Evolutionary conservation across 2,329 filamentous ascomycete genomes (phyloP).

Genomic region (Amphichorda felina): DNA sequence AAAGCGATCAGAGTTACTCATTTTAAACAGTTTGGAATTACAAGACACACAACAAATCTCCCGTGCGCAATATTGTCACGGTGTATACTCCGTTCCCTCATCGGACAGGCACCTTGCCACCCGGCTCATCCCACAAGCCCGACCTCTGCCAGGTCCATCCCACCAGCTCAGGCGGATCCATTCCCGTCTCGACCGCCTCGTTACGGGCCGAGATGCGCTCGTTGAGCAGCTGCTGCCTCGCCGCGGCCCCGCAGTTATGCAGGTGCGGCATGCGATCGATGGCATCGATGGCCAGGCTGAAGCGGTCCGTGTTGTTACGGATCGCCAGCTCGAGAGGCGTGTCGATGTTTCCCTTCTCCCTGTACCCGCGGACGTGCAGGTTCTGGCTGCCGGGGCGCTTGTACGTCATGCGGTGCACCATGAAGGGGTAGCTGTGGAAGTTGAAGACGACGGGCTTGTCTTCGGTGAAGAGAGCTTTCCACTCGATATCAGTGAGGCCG

Average conservation of each 20-base stretch:
- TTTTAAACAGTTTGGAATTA: too few relatives aligned
- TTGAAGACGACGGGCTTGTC: constrained; percentile 69
- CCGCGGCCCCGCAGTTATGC: constrained; percentile 49
- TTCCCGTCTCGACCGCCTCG: constrained; percentile 56
- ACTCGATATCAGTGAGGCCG: constrained; percentile 55
- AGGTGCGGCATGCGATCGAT: constrained; percentile 55
- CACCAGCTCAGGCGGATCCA: constrained; percentile 55
- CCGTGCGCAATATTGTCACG: not conserved
- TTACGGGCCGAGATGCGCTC: constrained; percentile 51
- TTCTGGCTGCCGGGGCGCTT: constrained; percentile 57
- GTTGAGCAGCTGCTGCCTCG: constrained; percentile 52
- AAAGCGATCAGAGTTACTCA: too few relatives aligned
- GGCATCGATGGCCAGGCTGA: constrained; percentile 64
- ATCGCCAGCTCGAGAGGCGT: constrained; percentile 70
- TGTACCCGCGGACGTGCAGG: constrained; percentile 67
- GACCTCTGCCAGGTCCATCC: constrained; percentile 53
- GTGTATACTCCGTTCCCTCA: not conserved
- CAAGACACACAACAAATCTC: too few relatives aligned
- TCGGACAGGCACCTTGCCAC: not conserved
- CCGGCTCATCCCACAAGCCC: constrained; percentile 13
- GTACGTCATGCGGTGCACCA: constrained; percentile 67
- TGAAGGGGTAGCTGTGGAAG: constrained; percentile 75
- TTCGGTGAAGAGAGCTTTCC: constrained; percentile 57
- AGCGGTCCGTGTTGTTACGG: constrained; percentile 66
- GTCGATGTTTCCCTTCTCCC: constrained; percentile 76